Evolutionary conservation across 345 rosid species (phyloP), one percentile per base, ranked within the genome.

Genomic region (Firmiana major): DNA sequence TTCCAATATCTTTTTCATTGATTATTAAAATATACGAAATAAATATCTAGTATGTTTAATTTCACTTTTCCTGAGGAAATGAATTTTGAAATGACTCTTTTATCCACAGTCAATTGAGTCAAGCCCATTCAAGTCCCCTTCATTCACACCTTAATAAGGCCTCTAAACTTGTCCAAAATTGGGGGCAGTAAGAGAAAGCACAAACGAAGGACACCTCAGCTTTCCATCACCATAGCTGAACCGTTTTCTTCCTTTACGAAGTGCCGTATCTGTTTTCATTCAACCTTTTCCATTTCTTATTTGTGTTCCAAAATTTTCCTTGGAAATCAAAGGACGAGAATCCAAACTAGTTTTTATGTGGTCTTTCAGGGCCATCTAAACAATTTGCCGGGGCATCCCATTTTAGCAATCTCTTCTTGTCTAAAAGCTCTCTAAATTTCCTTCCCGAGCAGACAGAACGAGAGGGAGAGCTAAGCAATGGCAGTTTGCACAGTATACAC

Each of bases 401-500:
- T 48, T 48, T 75, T 51, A 66, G 59, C 79, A 65, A 51, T 77
- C 87, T 75, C 81, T 79, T 73, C 67, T 80, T 82, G 63, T 40
- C 65, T 63, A 53, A 31, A 49, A 26, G 38, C 59, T 75, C 31
- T 64, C 21, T 17, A 57, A 63, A 40, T 70, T 48, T 58, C 21
- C 49, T n/a, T 34, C 2, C 16, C 19, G 6, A 31, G 49, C 38
- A 74, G 72, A 42, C 70, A 58, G 63, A 63, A 49, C 57, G 34
- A 71, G 53, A 48, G n/a, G n/a, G 42, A 57, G 53, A 48, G 66
- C 65, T 24, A n/a, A 57, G 65, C 85, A 83, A 93, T 93, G 97
- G 94, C 96, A 74, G 85, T 84, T 17, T 91, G 90, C 83, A 83
- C 97, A 57, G 86, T 87, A 21, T 85, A 93, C 90, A 87, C 97